Evolutionary conservation across 2,329 filamentous ascomycete genomes (phyloP).

Genomic region (Teratosphaeria pseudoeucalypti): DNA sequence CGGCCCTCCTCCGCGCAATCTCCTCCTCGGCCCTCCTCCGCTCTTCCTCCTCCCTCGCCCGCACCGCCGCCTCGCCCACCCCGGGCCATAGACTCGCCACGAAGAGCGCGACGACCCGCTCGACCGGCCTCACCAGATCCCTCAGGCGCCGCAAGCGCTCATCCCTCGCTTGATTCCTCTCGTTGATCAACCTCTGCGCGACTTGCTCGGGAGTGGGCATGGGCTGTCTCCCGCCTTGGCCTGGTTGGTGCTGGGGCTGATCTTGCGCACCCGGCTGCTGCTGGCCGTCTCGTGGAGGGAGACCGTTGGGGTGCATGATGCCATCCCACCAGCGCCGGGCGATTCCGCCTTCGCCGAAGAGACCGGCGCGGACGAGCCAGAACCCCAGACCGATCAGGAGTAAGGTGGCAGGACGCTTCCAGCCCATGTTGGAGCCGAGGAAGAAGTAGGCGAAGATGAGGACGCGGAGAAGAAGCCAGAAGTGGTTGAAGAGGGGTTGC

Average conservation of each 20-base stretch:
- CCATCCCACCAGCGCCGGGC: constrained; percentile 36
- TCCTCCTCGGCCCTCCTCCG: constrained; percentile 18
- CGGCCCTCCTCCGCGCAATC: constrained; percentile 15
- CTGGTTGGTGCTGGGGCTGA: neutral
- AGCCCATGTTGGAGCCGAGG: constrained; percentile 36
- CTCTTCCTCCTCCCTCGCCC: constrained; percentile 38
- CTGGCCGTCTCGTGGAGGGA: constrained; percentile 7
- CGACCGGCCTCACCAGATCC: constrained; percentile 35
- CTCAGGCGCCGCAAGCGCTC: constrained; percentile 12
- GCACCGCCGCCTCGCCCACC: constrained; percentile 50
- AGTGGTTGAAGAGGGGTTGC: constrained; percentile 30
- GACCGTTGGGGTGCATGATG: constrained; percentile 20
- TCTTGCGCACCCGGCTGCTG: neutral
- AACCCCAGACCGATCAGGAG: constrained; percentile 30
- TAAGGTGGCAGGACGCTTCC: constrained; percentile 33
- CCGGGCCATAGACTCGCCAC: constrained; percentile 52
- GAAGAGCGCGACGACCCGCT: constrained; percentile 51
- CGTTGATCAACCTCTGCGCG: constrained; percentile 30
- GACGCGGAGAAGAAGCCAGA: constrained; percentile 50
- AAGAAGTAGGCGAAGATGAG: constrained; percentile 51
- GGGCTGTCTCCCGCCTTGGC: neutral
- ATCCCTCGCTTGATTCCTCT: constrained; percentile 12
- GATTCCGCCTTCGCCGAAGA: constrained; percentile 29
- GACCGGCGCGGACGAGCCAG: constrained; percentile 32
- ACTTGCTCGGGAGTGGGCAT: constrained; percentile 33